Conservation (phyloP, 2,329 filamentous ascomycete species). For the Alternaria ethzedia region DNA sequence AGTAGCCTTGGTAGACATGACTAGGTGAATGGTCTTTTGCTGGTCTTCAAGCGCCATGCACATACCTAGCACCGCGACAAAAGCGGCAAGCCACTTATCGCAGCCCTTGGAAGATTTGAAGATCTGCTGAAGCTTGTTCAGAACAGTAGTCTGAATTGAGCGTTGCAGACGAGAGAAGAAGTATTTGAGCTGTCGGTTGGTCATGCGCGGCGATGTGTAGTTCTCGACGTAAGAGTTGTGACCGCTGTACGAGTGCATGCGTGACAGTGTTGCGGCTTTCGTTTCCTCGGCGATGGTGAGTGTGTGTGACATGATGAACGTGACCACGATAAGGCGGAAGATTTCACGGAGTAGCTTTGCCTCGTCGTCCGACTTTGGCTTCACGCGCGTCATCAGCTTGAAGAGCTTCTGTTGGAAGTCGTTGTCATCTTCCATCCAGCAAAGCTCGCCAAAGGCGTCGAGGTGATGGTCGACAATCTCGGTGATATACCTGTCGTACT, state of each 20-base stretch:
- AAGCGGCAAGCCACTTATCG: conserved; percentile 55
- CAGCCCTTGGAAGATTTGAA: conserved; percentile 53
- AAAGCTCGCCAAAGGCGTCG: conserved; percentile 50
- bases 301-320: conserved; percentile 58
- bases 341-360: conserved; percentile 53
- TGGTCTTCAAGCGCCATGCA: conserved; percentile 57
- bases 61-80: conserved; percentile 55
- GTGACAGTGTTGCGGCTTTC: conserved; percentile 45
- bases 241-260: conserved; percentile 47
- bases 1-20: conserved; percentile 48
- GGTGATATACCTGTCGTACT: conserved; percentile 54
- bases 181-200: conserved; percentile 58
- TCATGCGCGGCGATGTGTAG: conserved; percentile 53
- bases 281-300: conserved; percentile 53
- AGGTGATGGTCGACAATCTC: conserved; percentile 51
- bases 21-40: conserved; percentile 54
- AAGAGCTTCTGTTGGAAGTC: conserved; percentile 54
- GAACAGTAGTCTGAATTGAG: conserved; percentile 50
- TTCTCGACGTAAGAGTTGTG: conserved; percentile 36
- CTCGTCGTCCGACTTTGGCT: conserved; percentile 49
- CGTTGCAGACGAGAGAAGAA: conserved; percentile 55
- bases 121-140: conserved; percentile 56
- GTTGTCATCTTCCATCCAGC: conserved; percentile 54
- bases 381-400: conserved; percentile 49
- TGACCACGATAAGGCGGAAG: conserved; percentile 55